Evolutionary conservation across 2,329 filamentous ascomycete genomes (phyloP), one percentile per base, ranked within the genome.

Genomic region (Aschersonia sp.): DNA sequence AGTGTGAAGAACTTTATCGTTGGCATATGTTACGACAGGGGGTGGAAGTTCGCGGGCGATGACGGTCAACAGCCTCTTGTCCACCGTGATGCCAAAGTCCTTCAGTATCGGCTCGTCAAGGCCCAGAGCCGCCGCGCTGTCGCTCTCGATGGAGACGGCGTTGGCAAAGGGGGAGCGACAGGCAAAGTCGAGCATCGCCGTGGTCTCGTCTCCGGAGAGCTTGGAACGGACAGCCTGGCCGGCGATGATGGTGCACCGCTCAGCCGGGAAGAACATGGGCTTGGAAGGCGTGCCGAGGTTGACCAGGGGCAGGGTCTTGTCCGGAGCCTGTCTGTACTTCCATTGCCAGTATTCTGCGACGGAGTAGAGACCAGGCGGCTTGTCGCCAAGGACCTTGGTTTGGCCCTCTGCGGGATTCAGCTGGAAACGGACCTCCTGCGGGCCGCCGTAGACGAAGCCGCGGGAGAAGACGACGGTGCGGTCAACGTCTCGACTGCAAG

Each of bases 131-230:
- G 66, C 52, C 29, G 78, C 71, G 2, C 77, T 83, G 6, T 72
- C 70, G 0, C 60, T 71, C 2, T 74, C 70, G 55, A 92, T 83
- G 0, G 81, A 84, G 1, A 70, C 58, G 0, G 81, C 84, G 53
- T 91, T 94, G 4, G 73, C 66, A 1, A 71, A 71, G 0, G 86
- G 85, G 0, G 66, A 66, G 3, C 83, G 75, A 48, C 83, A 85
- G 1, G 87, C 83, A 58, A 87, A 86, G 0, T 65, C 65, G 43
- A 91, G 78, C 85, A 92, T 89, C 1, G 66, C 57, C 0, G 73
- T 69, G 0, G 83, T 85, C 57, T 91, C 83, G 0, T 69, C 61
- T 0, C 72, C 67, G 0, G 61, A 71, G 10, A 89, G 68, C 55
- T 80, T 79, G 3, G 73, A 65, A 40, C 74, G 77, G 29, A 80